Percentiles rank a stretch among this genome's conserved stretches.
Conservation (phyloP, 2,329 filamentous ascomycete species). For the Cucurbitaria berberidis region DNA sequence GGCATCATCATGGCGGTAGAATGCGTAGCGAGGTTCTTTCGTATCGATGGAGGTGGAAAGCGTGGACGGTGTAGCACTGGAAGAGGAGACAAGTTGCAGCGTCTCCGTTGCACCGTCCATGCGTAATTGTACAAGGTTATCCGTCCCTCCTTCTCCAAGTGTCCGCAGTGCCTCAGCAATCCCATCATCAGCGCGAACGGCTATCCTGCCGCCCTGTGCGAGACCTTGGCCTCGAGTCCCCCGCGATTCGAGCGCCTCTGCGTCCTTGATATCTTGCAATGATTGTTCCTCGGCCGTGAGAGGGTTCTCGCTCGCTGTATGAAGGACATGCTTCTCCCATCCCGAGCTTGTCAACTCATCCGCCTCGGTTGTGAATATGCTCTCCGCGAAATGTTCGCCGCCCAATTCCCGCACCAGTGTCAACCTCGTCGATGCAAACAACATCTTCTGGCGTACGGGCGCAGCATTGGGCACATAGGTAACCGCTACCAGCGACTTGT, state of each 20-base stretch:
- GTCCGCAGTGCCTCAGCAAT: conserved; percentile 69
- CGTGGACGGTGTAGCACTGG: conserved; percentile 61
- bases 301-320: conserved; percentile 66
- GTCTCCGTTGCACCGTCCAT: conserved; percentile 74
- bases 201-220: conserved; percentile 47
- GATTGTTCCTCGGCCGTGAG: conserved; percentile 79
- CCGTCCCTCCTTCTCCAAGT: conserved; percentile 59
- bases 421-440: conserved; percentile 78
- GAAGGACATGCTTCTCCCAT: conserved; percentile 75
- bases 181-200: conserved; percentile 64
- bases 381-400: conserved; percentile 78
- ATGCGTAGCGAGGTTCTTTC: conserved; percentile 76
- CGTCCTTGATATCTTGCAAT: conserved; percentile 73
- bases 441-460: conserved; percentile 84
- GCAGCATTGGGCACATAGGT: conserved; percentile 82
- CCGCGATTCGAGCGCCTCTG: conserved; percentile 74
- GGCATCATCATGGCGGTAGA: conserved; percentile 71
- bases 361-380: conserved; percentile 72
- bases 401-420: conserved; percentile 79
- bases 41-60: conserved; percentile 67
- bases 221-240: conserved; percentile 64
- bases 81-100: conserved; percentile 67
- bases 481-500: conserved; percentile 64
- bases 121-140: conserved; percentile 70
- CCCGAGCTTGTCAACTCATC: conserved; percentile 73